Evolutionary conservation across 2,329 filamentous ascomycete genomes (phyloP).

Genomic region (Ceratocystis eucalypticola): DNA sequence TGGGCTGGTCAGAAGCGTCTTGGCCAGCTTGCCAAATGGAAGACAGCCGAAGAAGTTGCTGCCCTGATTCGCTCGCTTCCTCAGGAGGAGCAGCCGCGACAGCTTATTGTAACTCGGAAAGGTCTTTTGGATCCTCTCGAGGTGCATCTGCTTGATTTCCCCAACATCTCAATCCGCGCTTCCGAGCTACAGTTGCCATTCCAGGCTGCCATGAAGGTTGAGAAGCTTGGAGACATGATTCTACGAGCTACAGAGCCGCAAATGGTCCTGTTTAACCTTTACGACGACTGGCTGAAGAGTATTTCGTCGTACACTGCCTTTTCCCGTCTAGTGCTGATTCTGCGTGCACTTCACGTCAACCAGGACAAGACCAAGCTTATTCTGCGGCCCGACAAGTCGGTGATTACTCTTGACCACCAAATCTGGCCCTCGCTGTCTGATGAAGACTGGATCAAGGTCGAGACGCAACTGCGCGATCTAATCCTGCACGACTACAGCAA

Average conservation of each 20-base stretch:
- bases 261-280: constrained; percentile 98
- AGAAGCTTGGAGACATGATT: constrained; percentile 99
- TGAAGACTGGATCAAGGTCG: constrained; percentile 99
- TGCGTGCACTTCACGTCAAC: constrained; percentile 92
- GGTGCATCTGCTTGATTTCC: constrained; percentile 94
- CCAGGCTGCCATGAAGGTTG: constrained; percentile 99
- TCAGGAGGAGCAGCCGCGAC: constrained; percentile 96
- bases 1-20: constrained; percentile 99
- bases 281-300: constrained; percentile 97
- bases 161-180: constrained; percentile 95
- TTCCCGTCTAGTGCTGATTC: constrained; percentile 82
- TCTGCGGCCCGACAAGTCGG: constrained; percentile 87
- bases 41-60: constrained; percentile 98
- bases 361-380: constrained; percentile 97
- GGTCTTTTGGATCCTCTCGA: constrained; percentile 93
- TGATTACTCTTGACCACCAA: constrained; percentile 96
- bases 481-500: constrained; percentile 98
- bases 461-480: constrained; percentile 85
- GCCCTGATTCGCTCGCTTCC: constrained; percentile 89
- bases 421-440: constrained; percentile 94
- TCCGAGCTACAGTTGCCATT: constrained; percentile 95
- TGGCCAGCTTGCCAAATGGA: constrained; percentile 96
- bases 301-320: constrained; percentile 98
- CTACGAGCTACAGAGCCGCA: constrained; percentile 95
- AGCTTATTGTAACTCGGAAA: constrained; percentile 95